A percentile compares a stretch with the other conserved stretches of the same genome.
Evolutionary conservation across 345 rosid genomes (phyloP).

Genomic region (Sisymbrium irio): DNA sequence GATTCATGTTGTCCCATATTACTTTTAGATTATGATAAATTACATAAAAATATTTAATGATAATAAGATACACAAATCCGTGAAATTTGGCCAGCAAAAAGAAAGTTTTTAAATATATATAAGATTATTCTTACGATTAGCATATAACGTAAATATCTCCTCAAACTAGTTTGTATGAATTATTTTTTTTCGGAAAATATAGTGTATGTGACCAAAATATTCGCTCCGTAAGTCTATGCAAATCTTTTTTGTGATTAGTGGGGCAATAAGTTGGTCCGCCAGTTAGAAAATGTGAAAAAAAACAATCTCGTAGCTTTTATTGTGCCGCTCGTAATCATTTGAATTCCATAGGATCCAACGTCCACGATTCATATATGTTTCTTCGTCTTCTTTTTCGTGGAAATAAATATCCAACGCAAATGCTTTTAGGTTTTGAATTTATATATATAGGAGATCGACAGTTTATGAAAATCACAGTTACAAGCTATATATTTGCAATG

Average conservation of each 20-base stretch:
- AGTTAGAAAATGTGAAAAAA: slow-evolving; percentile 18
- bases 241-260: neutral
- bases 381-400: neutral
- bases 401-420: neutral
- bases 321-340: slow-evolving; percentile 39
- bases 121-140: neutral
- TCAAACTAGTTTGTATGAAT: neutral
- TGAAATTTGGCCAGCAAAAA: neutral
- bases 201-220: too few species aligned
- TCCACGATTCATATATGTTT: neutral
- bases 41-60: neutral
- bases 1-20: neutral
- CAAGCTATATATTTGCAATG: neutral
- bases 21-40: neutral
- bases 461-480: neutral
- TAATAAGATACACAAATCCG: neutral
- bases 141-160: neutral
- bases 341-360: slow-evolving; percentile 35
- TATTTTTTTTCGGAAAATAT: too few species aligned
- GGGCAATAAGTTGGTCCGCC: slow-evolving; percentile 4
- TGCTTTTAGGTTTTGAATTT: too few species aligned
- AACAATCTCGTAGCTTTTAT: slow-evolving; percentile 20
- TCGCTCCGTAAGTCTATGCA: neutral
- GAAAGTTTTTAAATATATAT: neutral
- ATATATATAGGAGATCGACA: too few species aligned